Evolutionary conservation across 1,139 yeast species (phyloP).

Genomic region (Candida dubliniensis): DNA sequence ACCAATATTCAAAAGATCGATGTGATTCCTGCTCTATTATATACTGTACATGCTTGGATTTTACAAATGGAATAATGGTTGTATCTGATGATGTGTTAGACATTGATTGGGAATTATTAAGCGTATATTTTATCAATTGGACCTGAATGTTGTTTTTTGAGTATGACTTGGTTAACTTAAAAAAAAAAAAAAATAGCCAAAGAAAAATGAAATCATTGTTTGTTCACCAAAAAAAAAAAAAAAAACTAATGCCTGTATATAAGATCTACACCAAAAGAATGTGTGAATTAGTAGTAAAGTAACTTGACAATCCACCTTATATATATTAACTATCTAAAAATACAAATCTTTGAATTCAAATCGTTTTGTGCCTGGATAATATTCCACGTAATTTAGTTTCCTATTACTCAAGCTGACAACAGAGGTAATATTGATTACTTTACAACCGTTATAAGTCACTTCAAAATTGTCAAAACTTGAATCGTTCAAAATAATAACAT

Average conservation of each 20-base stretch:
- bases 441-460: slow-evolving; percentile 80
- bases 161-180: too few relatives aligned
- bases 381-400: slow-evolving; percentile 67
- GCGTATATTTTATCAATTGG: background rate
- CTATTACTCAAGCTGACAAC: slow-evolving; percentile 48
- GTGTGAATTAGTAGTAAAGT: too few relatives aligned
- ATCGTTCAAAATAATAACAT: slow-evolving; percentile 65
- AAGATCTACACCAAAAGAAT: too few relatives aligned
- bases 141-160: background rate
- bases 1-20: slow-evolving; percentile 71
- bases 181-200: too few relatives aligned
- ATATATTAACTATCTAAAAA: slow-evolving; percentile 23
- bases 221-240: too few relatives aligned
- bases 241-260: too few relatives aligned
- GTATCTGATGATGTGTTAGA: background rate
- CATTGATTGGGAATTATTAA: background rate
- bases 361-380: slow-evolving; percentile 56
- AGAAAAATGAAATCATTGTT: too few relatives aligned
- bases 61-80: slow-evolving; percentile 7
- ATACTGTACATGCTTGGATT: slow-evolving; percentile 36
- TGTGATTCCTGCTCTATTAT: slow-evolving; percentile 40
- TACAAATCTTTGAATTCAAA: slow-evolving; percentile 50
- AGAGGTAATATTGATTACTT: slow-evolving; percentile 69
- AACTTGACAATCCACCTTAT: too few relatives aligned
- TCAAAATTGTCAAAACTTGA: slow-evolving; percentile 69